Evolutionary conservation across 805 yeast genomes (phyloP).

Genomic region (Sungouiozyma intestinalis): DNA sequence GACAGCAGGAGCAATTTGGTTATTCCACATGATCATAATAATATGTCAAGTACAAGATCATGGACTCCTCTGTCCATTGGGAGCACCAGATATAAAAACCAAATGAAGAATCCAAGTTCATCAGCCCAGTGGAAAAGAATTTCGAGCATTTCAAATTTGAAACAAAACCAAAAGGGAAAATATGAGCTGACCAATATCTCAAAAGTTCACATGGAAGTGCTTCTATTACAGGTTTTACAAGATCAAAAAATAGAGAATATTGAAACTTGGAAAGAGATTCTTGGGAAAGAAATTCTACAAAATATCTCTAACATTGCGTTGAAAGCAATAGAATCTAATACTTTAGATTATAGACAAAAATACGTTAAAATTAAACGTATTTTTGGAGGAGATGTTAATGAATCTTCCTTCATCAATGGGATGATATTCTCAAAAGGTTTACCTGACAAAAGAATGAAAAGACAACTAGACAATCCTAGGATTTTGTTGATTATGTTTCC

Average conservation of each 20-base stretch:
- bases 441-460: conserved; percentile 72
- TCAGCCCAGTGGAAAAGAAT: conserved; percentile 14
- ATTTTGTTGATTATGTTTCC: conserved; percentile 83
- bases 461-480: conserved; percentile 51
- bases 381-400: conserved; percentile 58
- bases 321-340: conserved; percentile 53
- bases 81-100: not conserved
- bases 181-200: conserved; percentile 30
- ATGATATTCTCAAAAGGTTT: conserved; percentile 73
- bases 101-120: conserved; percentile 1
- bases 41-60: not conserved
- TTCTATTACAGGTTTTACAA: conserved; percentile 48
- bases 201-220: conserved; percentile 35
- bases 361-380: conserved; percentile 80
- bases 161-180: conserved; percentile 11
- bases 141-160: conserved; percentile 12
- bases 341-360: conserved; percentile 68
- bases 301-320: conserved; percentile 50
- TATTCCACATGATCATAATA: not conserved
- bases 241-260: conserved; percentile 44
- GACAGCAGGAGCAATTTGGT: not conserved
- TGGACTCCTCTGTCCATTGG: not conserved
- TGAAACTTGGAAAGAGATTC: conserved; percentile 48
- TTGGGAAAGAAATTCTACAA: conserved; percentile 39
- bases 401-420: conserved; percentile 62